Evolutionary conservation across 192 early-diverging fungal genomes (phyloP).

Genomic region (Linderina pennispora): DNA sequence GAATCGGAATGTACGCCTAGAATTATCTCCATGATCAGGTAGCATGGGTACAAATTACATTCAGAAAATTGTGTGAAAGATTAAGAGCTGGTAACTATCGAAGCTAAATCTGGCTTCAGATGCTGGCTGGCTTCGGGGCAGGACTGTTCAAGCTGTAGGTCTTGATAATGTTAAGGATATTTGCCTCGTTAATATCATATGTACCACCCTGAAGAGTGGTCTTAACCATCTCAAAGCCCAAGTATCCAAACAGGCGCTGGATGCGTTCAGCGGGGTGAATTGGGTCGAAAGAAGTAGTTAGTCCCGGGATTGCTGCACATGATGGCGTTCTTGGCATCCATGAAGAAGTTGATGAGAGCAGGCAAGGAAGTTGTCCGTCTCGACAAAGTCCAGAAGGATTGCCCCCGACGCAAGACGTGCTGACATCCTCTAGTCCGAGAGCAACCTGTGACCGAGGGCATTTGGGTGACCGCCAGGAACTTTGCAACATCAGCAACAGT

Average conservation of each 20-base stretch:
- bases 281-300: constrained; percentile 1
- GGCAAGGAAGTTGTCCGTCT: too few relatives aligned
- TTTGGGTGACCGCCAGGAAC: constrained; percentile 1
- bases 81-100: too few relatives aligned
- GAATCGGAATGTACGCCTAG: too few relatives aligned
- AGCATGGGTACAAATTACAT: too few relatives aligned
- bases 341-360: neutral
- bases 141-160: neutral
- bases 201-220: neutral
- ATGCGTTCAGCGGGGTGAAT: constrained; percentile 6
- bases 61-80: too few relatives aligned
- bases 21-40: too few relatives aligned
- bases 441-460: neutral
- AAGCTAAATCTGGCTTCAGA: neutral
- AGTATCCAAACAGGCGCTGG: constrained; percentile 4
- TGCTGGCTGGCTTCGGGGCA: constrained; percentile 1
- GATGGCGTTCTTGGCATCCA: neutral
- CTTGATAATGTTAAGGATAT: constrained; percentile 1
- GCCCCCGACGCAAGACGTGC: neutral
- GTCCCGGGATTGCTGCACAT: constrained; percentile 1
- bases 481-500: neutral
- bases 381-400: neutral
- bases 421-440: constrained; percentile 2
- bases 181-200: neutral
- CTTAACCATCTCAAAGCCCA: neutral